Evolutionary conservation across 257 asterid species (phyloP).

Genomic region (Forsythia suspensa): DNA sequence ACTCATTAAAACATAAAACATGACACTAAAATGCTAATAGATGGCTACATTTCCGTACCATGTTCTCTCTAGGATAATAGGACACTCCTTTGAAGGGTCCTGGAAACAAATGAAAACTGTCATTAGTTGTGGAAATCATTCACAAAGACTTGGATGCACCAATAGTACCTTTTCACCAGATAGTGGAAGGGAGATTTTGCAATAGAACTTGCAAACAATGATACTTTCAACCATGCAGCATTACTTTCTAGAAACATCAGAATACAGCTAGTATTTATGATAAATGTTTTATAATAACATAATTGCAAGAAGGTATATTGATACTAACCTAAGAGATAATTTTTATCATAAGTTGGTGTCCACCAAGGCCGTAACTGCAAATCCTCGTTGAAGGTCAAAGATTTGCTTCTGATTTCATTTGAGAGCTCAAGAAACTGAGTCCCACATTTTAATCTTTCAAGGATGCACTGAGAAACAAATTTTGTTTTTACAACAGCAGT

Average conservation of each 20-base stretch:
- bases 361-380: constrained; percentile 93
- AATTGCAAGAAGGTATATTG: constrained; percentile 3
- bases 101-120: constrained; percentile 40
- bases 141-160: constrained; percentile 16
- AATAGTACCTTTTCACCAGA: not conserved
- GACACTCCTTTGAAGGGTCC: constrained; percentile 88
- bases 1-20: not conserved
- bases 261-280: not conserved
- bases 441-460: constrained; percentile 70
- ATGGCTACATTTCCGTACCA: constrained; percentile 49
- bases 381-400: constrained; percentile 86
- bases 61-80: constrained; percentile 57
- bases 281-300: not conserved
- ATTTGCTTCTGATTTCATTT: constrained; percentile 65
- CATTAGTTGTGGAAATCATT: constrained; percentile 10
- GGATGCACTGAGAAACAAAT: constrained; percentile 47
- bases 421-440: constrained; percentile 70
- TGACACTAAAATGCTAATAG: constrained; percentile 4
- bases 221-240: not conserved
- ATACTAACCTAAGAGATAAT: constrained; percentile 85
- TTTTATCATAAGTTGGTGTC: constrained; percentile 85
- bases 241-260: not conserved
- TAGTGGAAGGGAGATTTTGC: not conserved
- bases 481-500: not conserved
- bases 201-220: constrained; percentile 5